Percentiles rank a stretch among this genome's conserved stretches.
These are phyloP conservation scores for Dissophora ornata DNA, from an alignment of 192 early-diverging fungal genomes.

Conservation along the genomic window DNA sequence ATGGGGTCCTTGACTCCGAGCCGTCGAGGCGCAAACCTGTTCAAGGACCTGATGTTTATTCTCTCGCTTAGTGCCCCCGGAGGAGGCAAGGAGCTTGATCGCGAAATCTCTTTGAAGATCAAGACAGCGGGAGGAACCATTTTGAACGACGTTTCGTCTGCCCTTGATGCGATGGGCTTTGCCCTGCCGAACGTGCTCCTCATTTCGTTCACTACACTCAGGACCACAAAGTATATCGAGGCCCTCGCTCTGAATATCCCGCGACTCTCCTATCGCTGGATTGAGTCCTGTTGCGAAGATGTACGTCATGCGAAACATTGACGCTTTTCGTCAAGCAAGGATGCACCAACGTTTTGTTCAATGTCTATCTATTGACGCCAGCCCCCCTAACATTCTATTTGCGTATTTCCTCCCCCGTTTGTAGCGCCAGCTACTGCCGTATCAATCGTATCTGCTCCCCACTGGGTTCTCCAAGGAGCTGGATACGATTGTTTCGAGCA, in stretches of 20 bases:
- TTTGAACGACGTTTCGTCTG: slow-evolving; percentile 7
- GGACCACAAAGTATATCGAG: slow-evolving; percentile 27
- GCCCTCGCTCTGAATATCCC: slow-evolving; percentile 34
- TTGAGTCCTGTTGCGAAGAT: slow-evolving; percentile 21
- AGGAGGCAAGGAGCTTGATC: not conserved
- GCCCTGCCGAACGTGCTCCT: slow-evolving; percentile 9
- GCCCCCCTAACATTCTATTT: too few relatives aligned
- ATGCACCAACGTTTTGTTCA: too few relatives aligned
- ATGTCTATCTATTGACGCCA: too few relatives aligned
- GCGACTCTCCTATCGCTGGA: slow-evolving; percentile 26
- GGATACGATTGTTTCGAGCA: slow-evolving; percentile 15
- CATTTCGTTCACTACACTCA: slow-evolving; percentile 1
- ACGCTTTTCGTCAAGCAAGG: too few relatives aligned
- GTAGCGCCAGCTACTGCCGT: slow-evolving; percentile 22
- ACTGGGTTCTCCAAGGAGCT: slow-evolving; percentile 33
- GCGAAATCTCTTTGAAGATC: slow-evolving; percentile 7
- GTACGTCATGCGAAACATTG: slow-evolving; percentile 28
- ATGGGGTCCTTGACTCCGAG: slow-evolving; percentile 7
- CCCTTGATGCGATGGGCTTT: not conserved
- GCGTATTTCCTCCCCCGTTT: not conserved
- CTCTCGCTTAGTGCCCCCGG: slow-evolving; percentile 2
- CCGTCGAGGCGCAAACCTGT: slow-evolving; percentile 20
- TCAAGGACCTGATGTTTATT: slow-evolving; percentile 31
- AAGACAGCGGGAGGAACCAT: slow-evolving; percentile 11
- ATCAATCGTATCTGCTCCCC: slow-evolving; percentile 17